These are phyloP conservation scores for Lizonia empirigonia DNA, from an alignment of 2,329 filamentous ascomycete species.

Conservation along the genomic window DNA sequence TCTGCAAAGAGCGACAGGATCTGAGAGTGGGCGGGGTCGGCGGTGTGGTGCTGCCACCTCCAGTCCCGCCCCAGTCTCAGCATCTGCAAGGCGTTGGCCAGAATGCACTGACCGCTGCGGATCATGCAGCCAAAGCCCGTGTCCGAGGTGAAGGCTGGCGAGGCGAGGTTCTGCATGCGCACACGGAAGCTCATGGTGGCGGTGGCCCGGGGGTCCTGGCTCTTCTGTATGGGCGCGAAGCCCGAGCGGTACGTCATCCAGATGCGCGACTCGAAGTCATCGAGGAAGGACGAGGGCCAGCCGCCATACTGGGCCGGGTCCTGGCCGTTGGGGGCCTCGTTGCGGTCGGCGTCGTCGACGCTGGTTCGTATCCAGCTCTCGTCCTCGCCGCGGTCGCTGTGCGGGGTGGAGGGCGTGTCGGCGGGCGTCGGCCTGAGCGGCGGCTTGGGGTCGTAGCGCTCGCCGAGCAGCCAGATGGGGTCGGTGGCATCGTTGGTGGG, in stretches of 20 bases:
- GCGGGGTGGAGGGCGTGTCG: slow-evolving; percentile 27
- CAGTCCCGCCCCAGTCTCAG: slow-evolving; percentile 83
- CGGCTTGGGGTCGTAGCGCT: slow-evolving; percentile 56
- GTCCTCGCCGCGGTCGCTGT: slow-evolving; percentile 39
- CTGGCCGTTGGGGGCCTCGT: slow-evolving; percentile 56
- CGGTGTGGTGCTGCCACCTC: slow-evolving; percentile 65
- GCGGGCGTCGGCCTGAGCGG: slow-evolving; percentile 29
- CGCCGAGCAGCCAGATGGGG: slow-evolving; percentile 83
- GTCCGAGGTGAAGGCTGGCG: slow-evolving; percentile 85
- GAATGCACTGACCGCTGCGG: slow-evolving; percentile 86
- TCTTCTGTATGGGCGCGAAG: slow-evolving; percentile 82
- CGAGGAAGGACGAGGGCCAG: slow-evolving; percentile 85
- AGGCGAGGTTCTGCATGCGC: slow-evolving; percentile 81
- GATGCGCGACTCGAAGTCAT: slow-evolving; percentile 89
- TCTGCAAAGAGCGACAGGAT: slow-evolving; percentile 87
- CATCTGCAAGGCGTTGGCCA: slow-evolving; percentile 82
- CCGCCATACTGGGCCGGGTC: slow-evolving; percentile 55
- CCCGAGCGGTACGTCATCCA: slow-evolving; percentile 97
- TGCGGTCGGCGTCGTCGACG: slow-evolving; percentile 68
- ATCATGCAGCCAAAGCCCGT: slow-evolving; percentile 99
- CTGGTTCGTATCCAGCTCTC: slow-evolving; percentile 69
- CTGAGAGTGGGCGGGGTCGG: slow-evolving; percentile 64
- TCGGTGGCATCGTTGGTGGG: slow-evolving; percentile 76
- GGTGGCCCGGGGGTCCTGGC: slow-evolving; percentile 71
- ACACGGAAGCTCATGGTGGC: slow-evolving; percentile 81